Evolutionary conservation across 495 filamentous ascomycete genomes (phyloP).

Genomic region (Pyrenula aspistea): DNA sequence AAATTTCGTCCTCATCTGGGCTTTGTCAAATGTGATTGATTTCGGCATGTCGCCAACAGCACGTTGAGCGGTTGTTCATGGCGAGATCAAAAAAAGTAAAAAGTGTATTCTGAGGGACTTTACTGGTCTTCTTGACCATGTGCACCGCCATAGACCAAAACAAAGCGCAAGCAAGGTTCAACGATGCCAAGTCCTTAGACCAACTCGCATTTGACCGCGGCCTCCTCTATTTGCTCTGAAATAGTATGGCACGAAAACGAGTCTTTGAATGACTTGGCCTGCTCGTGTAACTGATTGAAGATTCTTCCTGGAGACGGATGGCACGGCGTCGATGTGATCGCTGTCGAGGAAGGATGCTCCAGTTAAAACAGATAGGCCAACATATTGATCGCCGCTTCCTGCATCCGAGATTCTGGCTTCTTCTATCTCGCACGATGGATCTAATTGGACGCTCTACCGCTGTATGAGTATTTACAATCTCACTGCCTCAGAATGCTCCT

Average conservation of each 20-base stretch:
- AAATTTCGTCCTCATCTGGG: too few species aligned
- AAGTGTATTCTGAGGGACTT: too few species aligned
- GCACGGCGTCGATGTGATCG: constrained; percentile 17
- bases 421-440: constrained; percentile 12
- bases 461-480: background rate
- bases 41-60: too few species aligned
- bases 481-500: too few species aligned
- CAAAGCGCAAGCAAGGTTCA: too few species aligned
- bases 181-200: background rate
- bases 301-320: constrained; percentile 5
- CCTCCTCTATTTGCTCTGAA: constrained; percentile 38
- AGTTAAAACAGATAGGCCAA: constrained; percentile 21
- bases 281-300: constrained; percentile 1
- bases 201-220: constrained; percentile 38
- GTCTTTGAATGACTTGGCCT: constrained; percentile 12
- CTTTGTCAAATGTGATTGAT: too few species aligned
- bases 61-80: too few species aligned
- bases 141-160: too few species aligned
- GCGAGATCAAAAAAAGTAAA: too few species aligned
- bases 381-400: constrained; percentile 9
- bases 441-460: background rate
- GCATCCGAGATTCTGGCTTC: constrained; percentile 8
- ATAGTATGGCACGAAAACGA: constrained; percentile 37
- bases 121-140: too few species aligned
- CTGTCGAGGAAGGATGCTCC: constrained; percentile 18